Percentiles rank a stretch among this genome's conserved stretches.
Evolutionary conservation across 2,329 filamentous ascomycete genomes (phyloP).

Genomic region (Mariannaea sp.): DNA sequence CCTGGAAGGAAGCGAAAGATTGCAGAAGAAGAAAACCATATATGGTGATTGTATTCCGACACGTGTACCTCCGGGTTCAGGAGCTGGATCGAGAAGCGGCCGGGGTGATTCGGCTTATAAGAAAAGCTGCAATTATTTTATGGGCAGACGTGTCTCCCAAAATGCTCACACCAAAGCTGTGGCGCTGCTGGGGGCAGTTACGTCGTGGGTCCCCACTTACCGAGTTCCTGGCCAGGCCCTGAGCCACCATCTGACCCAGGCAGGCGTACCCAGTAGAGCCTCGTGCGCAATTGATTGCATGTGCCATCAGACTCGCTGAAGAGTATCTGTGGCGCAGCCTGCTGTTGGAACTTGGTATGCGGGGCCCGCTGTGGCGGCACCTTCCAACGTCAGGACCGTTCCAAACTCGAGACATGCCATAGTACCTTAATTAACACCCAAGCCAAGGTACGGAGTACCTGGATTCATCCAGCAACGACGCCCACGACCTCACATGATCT

Average conservation of each 20-base stretch:
- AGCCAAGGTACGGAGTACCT: no score
- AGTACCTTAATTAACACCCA: no score
- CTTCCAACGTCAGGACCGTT: no score
- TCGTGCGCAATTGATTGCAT: conserved; percentile 8
- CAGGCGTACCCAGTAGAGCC: no score
- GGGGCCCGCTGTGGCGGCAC: conserved; percentile 22
- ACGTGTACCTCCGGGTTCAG: conserved; percentile 5
- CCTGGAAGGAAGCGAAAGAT: background rate
- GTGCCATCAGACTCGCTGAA: conserved; percentile 22
- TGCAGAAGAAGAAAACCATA: background rate
- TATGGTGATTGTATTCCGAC: background rate
- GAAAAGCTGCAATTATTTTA: conserved; percentile 22
- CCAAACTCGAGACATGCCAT: conserved; percentile 20
- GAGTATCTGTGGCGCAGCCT: conserved; percentile 33
- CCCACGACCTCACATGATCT: conserved; percentile 22
- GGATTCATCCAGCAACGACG: conserved; percentile 28
- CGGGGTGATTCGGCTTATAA: conserved; percentile 32
- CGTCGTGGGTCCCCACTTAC: conserved; percentile 35
- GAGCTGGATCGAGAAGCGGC: conserved; percentile 18
- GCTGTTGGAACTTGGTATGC: conserved; percentile 12
- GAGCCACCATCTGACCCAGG: conserved; percentile 19
- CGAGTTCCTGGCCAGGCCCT: conserved; percentile 12
- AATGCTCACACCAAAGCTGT: conserved; percentile 26
- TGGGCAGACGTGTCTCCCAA: conserved; percentile 33
- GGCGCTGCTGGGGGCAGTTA: conserved; percentile 33